Evolutionary conservation across 371 early-diverging fungal genomes (phyloP).

Genomic region (Circinella minor): DNA sequence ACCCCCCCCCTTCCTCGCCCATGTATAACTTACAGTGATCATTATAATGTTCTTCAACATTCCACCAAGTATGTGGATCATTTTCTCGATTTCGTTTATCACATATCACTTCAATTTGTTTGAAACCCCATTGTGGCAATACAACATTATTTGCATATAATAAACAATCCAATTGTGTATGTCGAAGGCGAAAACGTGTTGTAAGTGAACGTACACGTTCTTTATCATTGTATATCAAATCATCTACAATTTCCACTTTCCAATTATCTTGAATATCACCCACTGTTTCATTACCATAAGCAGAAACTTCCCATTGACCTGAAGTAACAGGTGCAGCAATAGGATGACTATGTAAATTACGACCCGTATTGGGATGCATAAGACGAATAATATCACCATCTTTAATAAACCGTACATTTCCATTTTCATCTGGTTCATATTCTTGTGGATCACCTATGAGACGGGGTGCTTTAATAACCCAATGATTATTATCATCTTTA

Average conservation of each 20-base stretch:
- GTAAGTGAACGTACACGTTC: slow-evolving; percentile 76
- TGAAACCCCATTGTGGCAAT: slow-evolving; percentile 99
- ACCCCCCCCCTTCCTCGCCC: no score
- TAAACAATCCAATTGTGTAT: slow-evolving; percentile 81
- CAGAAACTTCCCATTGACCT: slow-evolving; percentile 86
- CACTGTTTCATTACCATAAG: slow-evolving; percentile 75
- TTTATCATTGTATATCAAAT: slow-evolving; percentile 38
- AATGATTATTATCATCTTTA: slow-evolving; percentile 97
- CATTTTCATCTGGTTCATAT: slow-evolving; percentile 42
- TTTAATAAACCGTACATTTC: slow-evolving; percentile 63
- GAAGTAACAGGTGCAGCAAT: slow-evolving; percentile 86
- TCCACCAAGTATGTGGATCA: slow-evolving; percentile 87
- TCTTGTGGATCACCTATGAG: slow-evolving; percentile 32
- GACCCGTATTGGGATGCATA: slow-evolving; percentile 73
- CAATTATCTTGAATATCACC: slow-evolving; percentile 91
- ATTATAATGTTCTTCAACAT: slow-evolving; percentile 94
- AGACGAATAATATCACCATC: slow-evolving; percentile 88
- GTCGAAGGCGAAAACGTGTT: slow-evolving; percentile 89
- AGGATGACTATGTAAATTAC: slow-evolving; percentile 87
- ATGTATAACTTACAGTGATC: slow-evolving; percentile 49
- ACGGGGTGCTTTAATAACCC: slow-evolving; percentile 67
- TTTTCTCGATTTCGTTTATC: slow-evolving; percentile 68
- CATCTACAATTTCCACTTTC: slow-evolving; percentile 88
- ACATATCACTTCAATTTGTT: slow-evolving; percentile 95
- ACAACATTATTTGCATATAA: slow-evolving; percentile 77